phyloP scores from a whole-genome alignment of 352 stramenopile genomes.

The Globisporangium heterothallicum region DNA sequence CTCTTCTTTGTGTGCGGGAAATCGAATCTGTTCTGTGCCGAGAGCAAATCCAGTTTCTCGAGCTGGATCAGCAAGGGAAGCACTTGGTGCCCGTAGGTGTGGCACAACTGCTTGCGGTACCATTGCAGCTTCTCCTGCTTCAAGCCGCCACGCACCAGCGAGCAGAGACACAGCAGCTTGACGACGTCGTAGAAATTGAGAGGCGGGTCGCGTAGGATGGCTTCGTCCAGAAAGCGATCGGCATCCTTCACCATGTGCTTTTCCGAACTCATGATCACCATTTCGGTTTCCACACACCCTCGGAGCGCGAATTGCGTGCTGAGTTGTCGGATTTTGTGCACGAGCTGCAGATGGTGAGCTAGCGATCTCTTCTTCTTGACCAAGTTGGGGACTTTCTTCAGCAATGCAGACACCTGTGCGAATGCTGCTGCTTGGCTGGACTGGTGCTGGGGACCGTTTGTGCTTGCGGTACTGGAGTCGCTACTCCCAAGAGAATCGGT shows the following conservation, averaged over 20 bases:
- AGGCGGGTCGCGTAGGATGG: constrained; percentile 57
- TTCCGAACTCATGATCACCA: constrained; percentile 67
- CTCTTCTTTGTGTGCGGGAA: constrained; percentile 47
- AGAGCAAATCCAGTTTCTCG: constrained; percentile 67
- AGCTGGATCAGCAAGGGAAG: constrained; percentile 65
- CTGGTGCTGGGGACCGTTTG: not conserved
- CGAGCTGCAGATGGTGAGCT: constrained; percentile 57
- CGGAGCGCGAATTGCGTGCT: constrained; percentile 55
- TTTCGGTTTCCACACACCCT: constrained; percentile 71
- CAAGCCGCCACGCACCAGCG: constrained; percentile 59
- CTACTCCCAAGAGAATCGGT: not conserved
- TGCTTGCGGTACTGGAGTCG: constrained; percentile 1
- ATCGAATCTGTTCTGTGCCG: constrained; percentile 53
- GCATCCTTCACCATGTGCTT: constrained; percentile 53
- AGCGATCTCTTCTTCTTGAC: constrained; percentile 71
- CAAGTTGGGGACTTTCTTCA: constrained; percentile 63
- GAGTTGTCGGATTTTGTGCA: constrained; percentile 50
- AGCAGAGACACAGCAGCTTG: constrained; percentile 73
- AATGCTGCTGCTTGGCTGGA: constrained; percentile 16
- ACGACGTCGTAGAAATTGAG: constrained; percentile 68
- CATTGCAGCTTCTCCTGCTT: constrained; percentile 49
- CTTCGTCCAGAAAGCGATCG: constrained; percentile 65
- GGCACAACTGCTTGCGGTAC: constrained; percentile 73
- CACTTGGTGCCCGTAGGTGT: constrained; percentile 76
- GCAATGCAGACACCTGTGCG: constrained; percentile 38